Conservation (phyloP, 495 filamentous ascomycete species). For the Eremomyces bilateralis region DNA sequence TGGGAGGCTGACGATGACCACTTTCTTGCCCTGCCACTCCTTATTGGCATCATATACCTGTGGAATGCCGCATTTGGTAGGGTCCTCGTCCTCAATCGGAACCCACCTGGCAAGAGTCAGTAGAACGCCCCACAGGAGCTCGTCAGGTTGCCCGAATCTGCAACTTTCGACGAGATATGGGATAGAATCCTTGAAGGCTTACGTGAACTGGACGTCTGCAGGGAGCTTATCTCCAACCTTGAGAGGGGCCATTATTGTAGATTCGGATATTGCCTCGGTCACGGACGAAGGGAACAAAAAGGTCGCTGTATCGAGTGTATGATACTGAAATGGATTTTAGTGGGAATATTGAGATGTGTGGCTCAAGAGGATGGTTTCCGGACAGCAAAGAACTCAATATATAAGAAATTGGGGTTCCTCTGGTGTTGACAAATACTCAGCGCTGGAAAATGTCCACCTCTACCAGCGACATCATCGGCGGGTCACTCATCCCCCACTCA, state of each 20-base stretch:
- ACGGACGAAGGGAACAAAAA: too few relatives aligned
- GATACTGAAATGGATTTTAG: too few relatives aligned
- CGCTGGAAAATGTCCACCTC: too few relatives aligned
- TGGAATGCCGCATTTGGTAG: constrained; percentile 54
- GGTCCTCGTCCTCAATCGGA: constrained; percentile 19
- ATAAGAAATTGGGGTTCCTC: too few relatives aligned
- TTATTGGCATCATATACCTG: constrained; percentile 65
- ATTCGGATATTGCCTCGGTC: too few relatives aligned
- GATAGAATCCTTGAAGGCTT: constrained; percentile 13
- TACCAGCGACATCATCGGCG: too few relatives aligned
- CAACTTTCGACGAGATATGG: background rate
- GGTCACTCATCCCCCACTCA: too few relatives aligned
- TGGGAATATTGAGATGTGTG: too few relatives aligned
- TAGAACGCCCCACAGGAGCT: constrained; percentile 1
- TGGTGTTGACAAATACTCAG: too few relatives aligned
- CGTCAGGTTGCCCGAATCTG: background rate
- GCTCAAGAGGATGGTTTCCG: too few relatives aligned
- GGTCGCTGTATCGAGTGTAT: too few relatives aligned
- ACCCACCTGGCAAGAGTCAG: constrained; percentile 15
- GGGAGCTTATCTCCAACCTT: constrained; percentile 73
- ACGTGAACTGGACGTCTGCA: constrained; percentile 52
- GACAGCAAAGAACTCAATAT: too few relatives aligned
- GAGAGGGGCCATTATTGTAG: constrained; percentile 60
- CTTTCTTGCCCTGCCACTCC: constrained; percentile 74
- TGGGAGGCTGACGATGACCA: constrained; percentile 75